phyloP scores from a whole-genome alignment of 169 alveolate genomes.

The Cyclospora cayetanensis region DNA sequence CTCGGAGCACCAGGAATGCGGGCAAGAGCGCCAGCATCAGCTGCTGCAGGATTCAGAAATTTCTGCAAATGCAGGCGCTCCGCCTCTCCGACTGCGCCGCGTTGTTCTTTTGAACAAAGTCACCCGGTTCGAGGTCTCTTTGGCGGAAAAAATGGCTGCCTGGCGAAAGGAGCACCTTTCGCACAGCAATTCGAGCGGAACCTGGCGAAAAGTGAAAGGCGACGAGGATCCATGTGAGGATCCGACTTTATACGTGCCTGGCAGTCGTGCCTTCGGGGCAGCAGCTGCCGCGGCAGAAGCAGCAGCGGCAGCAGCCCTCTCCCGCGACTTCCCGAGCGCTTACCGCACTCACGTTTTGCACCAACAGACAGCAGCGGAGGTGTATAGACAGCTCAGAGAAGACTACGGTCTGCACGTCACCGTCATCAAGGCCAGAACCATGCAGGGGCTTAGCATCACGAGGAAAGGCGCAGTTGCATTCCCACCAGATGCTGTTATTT shows the following conservation, averaged over 20 bases:
- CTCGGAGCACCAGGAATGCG: too few relatives aligned
- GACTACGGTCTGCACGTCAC: constrained; percentile 60
- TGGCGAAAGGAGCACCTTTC: constrained; percentile 13
- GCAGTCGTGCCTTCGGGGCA: background rate
- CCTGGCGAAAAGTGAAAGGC: background rate
- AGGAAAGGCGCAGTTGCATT: constrained; percentile 18
- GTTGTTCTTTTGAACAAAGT: constrained; percentile 40
- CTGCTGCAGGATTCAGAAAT: too few relatives aligned
- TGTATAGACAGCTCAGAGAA: constrained; percentile 56
- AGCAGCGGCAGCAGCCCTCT: constrained; percentile 3
- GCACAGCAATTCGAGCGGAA: background rate
- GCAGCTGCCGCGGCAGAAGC: background rate
- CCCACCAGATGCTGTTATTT: constrained; percentile 67
- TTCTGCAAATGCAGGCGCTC: background rate
- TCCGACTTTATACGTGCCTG: background rate
- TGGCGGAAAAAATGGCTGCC: background rate
- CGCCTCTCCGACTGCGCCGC: constrained; percentile 27
- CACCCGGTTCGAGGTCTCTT: constrained; percentile 45
- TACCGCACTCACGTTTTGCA: constrained; percentile 58
- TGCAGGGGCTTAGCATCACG: background rate
- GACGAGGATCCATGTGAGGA: background rate
- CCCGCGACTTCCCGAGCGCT: constrained; percentile 53
- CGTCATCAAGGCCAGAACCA: constrained; percentile 37
- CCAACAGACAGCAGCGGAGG: constrained; percentile 21
- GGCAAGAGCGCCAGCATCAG: too few relatives aligned